These are phyloP conservation scores for Starmerella vaccinii DNA, from an alignment of 805 yeast species.

Conservation along the genomic window DNA sequence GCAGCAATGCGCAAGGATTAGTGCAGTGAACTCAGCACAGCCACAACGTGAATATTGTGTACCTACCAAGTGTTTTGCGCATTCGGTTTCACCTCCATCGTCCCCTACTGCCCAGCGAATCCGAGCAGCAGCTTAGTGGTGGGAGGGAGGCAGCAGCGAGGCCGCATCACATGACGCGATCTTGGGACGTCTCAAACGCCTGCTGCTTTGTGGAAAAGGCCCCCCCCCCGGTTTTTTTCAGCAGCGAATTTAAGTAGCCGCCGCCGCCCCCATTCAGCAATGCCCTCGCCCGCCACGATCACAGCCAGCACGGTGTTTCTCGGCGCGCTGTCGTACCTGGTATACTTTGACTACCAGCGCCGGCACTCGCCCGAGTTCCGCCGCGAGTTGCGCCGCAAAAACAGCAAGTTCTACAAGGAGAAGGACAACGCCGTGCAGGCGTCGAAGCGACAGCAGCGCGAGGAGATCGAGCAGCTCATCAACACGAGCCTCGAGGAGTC, in stretches of 20 bases:
- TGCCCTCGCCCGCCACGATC: conserved; percentile 31
- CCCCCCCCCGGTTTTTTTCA: conserved; percentile 3
- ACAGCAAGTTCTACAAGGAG: conserved; percentile 49
- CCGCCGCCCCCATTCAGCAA: conserved; percentile 14
- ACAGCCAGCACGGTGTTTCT: conserved; percentile 28
- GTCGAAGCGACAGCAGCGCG: conserved; percentile 47
- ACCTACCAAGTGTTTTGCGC: too few species aligned
- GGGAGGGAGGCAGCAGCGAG: too few species aligned
- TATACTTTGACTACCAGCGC: conserved; percentile 87
- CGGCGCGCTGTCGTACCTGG: conserved; percentile 46
- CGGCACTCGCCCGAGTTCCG: conserved; percentile 77
- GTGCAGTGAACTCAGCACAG: too few species aligned
- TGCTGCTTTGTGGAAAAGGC: neutral
- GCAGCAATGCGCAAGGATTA: too few species aligned
- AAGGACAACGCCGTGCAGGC: conserved; percentile 48
- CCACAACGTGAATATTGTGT: too few species aligned
- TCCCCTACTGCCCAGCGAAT: too few species aligned
- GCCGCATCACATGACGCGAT: neutral
- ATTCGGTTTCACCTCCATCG: too few species aligned
- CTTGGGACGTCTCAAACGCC: conserved; percentile 7
- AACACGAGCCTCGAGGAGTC: conserved; percentile 52
- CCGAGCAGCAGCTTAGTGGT: too few species aligned
- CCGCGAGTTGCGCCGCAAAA: conserved; percentile 53
- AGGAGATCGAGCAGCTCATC: conserved; percentile 51
- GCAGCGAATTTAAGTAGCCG: conserved; percentile 1